Conservation (phyloP, 352 stramenopile species). For the Pythium dissimile region DNA sequence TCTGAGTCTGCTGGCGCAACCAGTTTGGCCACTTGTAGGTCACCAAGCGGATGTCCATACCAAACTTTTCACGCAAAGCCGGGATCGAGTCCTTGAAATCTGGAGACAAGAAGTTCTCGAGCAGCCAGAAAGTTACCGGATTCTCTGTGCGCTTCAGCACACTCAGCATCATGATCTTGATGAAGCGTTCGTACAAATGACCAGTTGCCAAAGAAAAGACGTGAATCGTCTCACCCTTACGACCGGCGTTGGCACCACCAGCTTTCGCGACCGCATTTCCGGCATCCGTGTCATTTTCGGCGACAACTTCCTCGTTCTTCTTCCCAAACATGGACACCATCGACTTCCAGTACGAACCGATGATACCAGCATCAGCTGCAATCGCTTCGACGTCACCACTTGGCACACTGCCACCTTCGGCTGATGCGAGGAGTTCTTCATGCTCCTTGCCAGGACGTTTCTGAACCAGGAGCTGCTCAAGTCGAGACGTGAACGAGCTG, state of each 20-base stretch:
- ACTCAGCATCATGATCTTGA: slow-evolving; percentile 99
- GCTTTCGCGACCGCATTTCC: slow-evolving; percentile 12
- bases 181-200: slow-evolving; percentile 98
- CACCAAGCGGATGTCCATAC: slow-evolving; percentile 98
- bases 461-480: slow-evolving; percentile 89
- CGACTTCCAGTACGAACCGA: slow-evolving; percentile 71
- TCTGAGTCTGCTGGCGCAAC: slow-evolving; percentile 97
- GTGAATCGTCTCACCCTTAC: slow-evolving; percentile 93
- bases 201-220: slow-evolving; percentile 97
- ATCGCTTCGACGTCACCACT: slow-evolving; percentile 35
- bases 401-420: slow-evolving; percentile 18
- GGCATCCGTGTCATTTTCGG: slow-evolving; percentile 16
- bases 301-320: slow-evolving; percentile 26
- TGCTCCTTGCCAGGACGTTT: slow-evolving; percentile 90
- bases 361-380: slow-evolving; percentile 39
- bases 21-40: slow-evolving; percentile 99
- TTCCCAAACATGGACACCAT: slow-evolving; percentile 59
- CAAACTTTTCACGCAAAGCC: slow-evolving; percentile 90
- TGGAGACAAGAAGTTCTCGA: slow-evolving; percentile 99
- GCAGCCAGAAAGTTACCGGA: slow-evolving; percentile 99
- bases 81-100: slow-evolving; percentile 95
- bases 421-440: slow-evolving; percentile 47
- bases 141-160: slow-evolving; percentile 96
- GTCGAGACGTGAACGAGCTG: slow-evolving; percentile 85
- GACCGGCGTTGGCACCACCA: slow-evolving; percentile 26